Conservation (phyloP, 352 stramenopile species). For the Phytophthora hybrid region DNA sequence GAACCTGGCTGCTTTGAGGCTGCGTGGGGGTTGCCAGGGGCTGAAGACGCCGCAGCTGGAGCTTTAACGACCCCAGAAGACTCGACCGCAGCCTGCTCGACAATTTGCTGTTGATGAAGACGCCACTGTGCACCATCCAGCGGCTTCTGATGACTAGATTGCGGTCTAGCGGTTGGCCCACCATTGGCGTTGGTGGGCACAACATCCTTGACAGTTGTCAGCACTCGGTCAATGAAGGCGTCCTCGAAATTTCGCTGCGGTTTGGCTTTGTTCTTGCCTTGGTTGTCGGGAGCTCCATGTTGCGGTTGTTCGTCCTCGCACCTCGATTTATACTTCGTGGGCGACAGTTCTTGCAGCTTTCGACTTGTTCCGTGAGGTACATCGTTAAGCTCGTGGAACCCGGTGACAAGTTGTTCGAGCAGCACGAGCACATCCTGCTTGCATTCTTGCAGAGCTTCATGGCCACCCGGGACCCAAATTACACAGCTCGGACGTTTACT, state of each 20-base stretch:
- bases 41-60: conserved; percentile 1
- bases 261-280: conserved; percentile 30
- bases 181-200: conserved; percentile 17
- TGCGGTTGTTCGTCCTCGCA: conserved; percentile 37
- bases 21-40: background rate
- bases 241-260: conserved; percentile 78
- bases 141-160: conserved; percentile 34
- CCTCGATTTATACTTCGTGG: conserved; percentile 16
- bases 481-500: conserved; percentile 49
- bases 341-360: conserved; percentile 31
- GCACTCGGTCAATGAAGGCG: conserved; percentile 87
- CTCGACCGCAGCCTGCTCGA: conserved; percentile 21
- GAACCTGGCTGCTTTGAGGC: conserved; percentile 22
- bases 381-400: conserved; percentile 94
- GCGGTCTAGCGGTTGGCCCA: background rate
- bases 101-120: conserved; percentile 48
- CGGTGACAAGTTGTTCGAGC: conserved; percentile 94
- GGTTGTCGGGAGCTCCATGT: conserved; percentile 9
- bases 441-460: conserved; percentile 95
- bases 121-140: conserved; percentile 52
- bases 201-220: conserved; percentile 68
- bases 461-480: conserved; percentile 91
- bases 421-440: conserved; percentile 87
- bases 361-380: conserved; percentile 40
- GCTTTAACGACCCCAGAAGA: conserved; percentile 4